These are phyloP conservation scores for Fusarium anguioides DNA, from an alignment of 2,329 filamentous ascomycete genomes.

Conservation along the genomic window DNA sequence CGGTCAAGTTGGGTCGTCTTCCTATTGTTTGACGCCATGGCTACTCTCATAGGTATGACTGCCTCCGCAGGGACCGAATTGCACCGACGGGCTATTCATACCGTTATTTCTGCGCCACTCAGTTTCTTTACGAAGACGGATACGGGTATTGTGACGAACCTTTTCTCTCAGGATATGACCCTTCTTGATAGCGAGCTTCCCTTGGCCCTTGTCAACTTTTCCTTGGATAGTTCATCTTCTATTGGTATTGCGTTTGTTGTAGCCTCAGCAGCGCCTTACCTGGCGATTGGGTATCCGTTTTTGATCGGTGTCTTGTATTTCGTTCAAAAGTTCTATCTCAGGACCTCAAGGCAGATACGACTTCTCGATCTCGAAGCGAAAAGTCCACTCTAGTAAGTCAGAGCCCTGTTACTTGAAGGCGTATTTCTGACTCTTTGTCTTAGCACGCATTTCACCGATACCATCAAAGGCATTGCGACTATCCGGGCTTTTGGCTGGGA, in stretches of 20 bases:
- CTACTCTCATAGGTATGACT: conserved; percentile 43
- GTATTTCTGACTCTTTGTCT: neutral
- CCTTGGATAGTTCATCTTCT: conserved; percentile 31
- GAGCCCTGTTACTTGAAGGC: too few relatives aligned
- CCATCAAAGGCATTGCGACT: conserved; percentile 65
- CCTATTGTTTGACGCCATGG: conserved; percentile 24
- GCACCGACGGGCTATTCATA: conserved; percentile 49
- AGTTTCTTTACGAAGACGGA: conserved; percentile 57
- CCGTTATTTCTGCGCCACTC: conserved; percentile 54
- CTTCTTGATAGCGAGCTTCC: conserved; percentile 56
- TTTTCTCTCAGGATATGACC: conserved; percentile 59
- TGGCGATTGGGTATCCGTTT: conserved; percentile 62
- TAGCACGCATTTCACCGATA: conserved; percentile 65
- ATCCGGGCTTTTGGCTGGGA: conserved; percentile 68
- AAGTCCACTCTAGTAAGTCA: conserved; percentile 55
- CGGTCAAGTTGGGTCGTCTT: conserved; percentile 30
- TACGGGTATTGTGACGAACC: conserved; percentile 54
- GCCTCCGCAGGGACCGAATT: conserved; percentile 48
- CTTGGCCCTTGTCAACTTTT: conserved; percentile 47
- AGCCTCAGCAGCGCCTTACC: conserved; percentile 54
- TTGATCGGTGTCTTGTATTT: conserved; percentile 58
- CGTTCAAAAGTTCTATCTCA: conserved; percentile 68
- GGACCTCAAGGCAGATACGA: conserved; percentile 69
- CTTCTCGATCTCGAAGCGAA: conserved; percentile 72
- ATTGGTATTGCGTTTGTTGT: conserved; percentile 62